These are phyloP conservation scores for Boletus smithii DNA, from an alignment of 1,284 basidiomycete species.

Conservation along the genomic window DNA sequence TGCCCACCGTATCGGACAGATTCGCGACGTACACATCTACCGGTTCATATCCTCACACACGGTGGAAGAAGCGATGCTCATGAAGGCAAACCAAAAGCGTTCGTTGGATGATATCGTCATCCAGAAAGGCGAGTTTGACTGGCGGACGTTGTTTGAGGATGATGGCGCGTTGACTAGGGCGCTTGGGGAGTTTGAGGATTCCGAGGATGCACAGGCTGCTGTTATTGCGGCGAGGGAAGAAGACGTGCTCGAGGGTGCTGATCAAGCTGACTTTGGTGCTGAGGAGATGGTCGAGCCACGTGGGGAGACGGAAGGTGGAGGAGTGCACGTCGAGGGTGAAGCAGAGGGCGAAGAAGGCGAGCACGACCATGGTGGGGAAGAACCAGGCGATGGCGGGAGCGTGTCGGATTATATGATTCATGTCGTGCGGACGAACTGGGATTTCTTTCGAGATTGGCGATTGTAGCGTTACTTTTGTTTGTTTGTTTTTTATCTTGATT, in stretches of 20 bases:
- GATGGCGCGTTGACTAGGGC: slow-evolving; percentile 56
- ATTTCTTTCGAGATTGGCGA: slow-evolving; percentile 75
- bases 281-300: slow-evolving; percentile 34
- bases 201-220: slow-evolving; percentile 81
- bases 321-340: slow-evolving; percentile 19
- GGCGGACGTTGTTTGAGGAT: slow-evolving; percentile 79
- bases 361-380: slow-evolving; percentile 37
- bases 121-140: slow-evolving; percentile 92
- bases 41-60: slow-evolving; percentile 91
- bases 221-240: slow-evolving; percentile 76
- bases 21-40: slow-evolving; percentile 95
- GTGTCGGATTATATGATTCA: slow-evolving; percentile 87
- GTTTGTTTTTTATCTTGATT: slow-evolving; percentile 5
- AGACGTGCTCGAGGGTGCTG: slow-evolving; percentile 65
- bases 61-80: slow-evolving; percentile 94
- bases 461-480: slow-evolving; percentile 43
- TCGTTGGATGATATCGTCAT: slow-evolving; percentile 91
- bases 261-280: slow-evolving; percentile 68
- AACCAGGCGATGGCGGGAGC: slow-evolving; percentile 59
- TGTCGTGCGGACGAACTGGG: slow-evolving; percentile 72
- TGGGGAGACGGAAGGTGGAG: slow-evolving; percentile 18
- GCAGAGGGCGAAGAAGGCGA: slow-evolving; percentile 31
- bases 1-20: slow-evolving; percentile 94
- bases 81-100: slow-evolving; percentile 95
- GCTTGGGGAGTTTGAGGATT: slow-evolving; percentile 87